Percentiles rank a stretch among this genome's conserved stretches.
phyloP scores from a whole-genome alignment of 1,284 basidiomycete species.

The Trichosporon sp. region DNA sequence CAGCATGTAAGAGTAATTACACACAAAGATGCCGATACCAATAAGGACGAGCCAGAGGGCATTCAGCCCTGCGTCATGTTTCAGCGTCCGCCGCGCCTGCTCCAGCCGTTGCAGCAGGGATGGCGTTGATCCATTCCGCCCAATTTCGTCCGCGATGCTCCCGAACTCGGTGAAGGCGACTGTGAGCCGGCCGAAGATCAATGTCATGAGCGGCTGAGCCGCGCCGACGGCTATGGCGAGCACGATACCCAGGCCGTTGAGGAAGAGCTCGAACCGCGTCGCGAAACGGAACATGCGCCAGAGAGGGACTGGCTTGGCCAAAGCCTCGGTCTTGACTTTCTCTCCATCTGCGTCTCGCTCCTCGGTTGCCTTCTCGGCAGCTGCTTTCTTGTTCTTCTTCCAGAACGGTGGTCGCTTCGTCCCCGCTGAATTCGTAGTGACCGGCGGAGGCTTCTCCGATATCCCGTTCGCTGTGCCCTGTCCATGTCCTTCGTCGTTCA shows the following conservation, averaged over 20 bases:
- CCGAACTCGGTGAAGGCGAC: constrained; percentile 42
- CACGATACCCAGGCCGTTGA: constrained; percentile 40
- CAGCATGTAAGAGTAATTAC: constrained; percentile 64
- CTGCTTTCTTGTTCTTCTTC: not conserved
- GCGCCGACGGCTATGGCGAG: constrained; percentile 41
- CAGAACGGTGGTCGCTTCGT: not conserved
- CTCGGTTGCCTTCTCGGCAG: not conserved
- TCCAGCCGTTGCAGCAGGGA: constrained; percentile 5
- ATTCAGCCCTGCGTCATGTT: constrained; percentile 32
- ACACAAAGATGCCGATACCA: constrained; percentile 53
- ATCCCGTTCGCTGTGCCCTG: not conserved
- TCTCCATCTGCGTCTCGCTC: not conserved
- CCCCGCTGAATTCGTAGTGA: not conserved
- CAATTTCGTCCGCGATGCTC: constrained; percentile 13
- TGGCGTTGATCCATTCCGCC: constrained; percentile 2
- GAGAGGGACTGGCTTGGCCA: not conserved
- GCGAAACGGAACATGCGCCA: constrained; percentile 38
- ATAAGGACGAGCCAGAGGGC: constrained; percentile 42
- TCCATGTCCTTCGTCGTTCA: no score
- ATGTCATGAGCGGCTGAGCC: constrained; percentile 43
- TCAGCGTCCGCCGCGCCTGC: constrained; percentile 27
- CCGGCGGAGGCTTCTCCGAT: not conserved
- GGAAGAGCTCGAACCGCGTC: constrained; percentile 26
- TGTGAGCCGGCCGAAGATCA: constrained; percentile 47
- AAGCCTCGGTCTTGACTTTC: not conserved